A percentile compares a stretch with the other conserved stretches of the same genome.
Conservation (phyloP, 441 rosid species). For the Metrosideros polymorpha region DNA sequence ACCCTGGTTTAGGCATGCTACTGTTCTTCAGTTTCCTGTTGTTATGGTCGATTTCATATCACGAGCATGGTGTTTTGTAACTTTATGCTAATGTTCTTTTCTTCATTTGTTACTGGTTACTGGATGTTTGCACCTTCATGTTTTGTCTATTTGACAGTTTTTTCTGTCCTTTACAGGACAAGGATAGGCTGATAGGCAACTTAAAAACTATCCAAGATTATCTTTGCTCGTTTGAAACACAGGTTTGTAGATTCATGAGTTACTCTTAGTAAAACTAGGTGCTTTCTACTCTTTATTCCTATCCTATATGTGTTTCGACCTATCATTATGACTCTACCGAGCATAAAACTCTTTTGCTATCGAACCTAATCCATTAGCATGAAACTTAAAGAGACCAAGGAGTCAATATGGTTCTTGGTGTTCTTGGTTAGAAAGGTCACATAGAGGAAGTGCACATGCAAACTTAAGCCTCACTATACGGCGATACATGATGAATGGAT, state of each 20-base stretch:
- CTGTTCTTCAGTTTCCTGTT: neutral
- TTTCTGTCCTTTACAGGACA: slow-evolving; percentile 42
- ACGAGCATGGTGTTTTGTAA: neutral
- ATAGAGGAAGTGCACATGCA: neutral
- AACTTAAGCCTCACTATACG: neutral
- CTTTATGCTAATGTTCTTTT: neutral
- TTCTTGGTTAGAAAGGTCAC: neutral
- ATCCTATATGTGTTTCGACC: slow-evolving; percentile 1
- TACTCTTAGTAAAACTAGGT: neutral
- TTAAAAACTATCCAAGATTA: slow-evolving; percentile 82
- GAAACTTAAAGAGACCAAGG: neutral
- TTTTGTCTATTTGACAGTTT: neutral
- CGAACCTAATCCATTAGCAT: neutral
- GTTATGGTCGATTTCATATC: neutral
- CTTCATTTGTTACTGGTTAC: neutral
- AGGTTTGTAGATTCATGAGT: slow-evolving; percentile 31
- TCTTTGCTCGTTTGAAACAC: slow-evolving; percentile 79
- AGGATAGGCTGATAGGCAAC: slow-evolving; percentile 59
- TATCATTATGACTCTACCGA: neutral
- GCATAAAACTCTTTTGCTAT: neutral
- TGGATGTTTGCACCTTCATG: neutral
- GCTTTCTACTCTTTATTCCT: neutral
- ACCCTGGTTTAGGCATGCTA: neutral
- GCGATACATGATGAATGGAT: neutral
- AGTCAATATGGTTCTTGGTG: neutral